Base-by-base conservation (phyloP, 192 early-diverging fungal species). In the Coemansia sp. region DNA sequence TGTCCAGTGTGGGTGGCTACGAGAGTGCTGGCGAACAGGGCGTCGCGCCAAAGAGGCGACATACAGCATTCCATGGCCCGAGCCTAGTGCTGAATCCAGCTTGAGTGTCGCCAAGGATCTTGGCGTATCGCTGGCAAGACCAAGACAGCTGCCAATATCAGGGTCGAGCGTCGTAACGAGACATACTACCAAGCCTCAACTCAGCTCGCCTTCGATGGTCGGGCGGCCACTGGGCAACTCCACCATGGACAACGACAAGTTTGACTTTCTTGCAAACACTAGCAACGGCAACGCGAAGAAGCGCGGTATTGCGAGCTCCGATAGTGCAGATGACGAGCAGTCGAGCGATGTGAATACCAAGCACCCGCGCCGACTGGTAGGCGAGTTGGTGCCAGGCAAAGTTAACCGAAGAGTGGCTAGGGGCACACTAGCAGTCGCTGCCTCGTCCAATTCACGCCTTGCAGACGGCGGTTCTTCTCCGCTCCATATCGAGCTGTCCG, bases 1-100 rank as follows among this genome's bases (percentile, higher is more conserved):
- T 4, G 63, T 72, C 23, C 36, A 41, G 45, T 39, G 44, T 27
- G 57, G 62, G 5, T 77, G 75, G 75, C 70, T 77, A 19, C 25
- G 63, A 11, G 75, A 51, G 4, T 77, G 75, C 62, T 77, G 75
- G 69, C 38, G 38, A 9, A 36, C 69, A 1, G 63, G 68, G 31
- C 25, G 44, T 25, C 61, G 34, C 10, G 55, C 59, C 17, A 55
- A 50, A 15, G 75, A 68, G 44, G n/a, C 36, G 17, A 25, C 44
- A 25, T 77, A 58, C 14, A 42, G 32, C 11, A 23, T 72, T 15
- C 12, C 44, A 12, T 72, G 63, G 70, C 64, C 69, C 17, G 53
- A 53, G 19, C 36, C 2, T 12, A 36, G 17, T 5, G 23, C 57
- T 7, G 39, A 62, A 4, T 2, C 32, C 23, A 61, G 36, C 59